Conservation (phyloP, 108 stramenopile genomes). For the Nitzschia sp. region DNA sequence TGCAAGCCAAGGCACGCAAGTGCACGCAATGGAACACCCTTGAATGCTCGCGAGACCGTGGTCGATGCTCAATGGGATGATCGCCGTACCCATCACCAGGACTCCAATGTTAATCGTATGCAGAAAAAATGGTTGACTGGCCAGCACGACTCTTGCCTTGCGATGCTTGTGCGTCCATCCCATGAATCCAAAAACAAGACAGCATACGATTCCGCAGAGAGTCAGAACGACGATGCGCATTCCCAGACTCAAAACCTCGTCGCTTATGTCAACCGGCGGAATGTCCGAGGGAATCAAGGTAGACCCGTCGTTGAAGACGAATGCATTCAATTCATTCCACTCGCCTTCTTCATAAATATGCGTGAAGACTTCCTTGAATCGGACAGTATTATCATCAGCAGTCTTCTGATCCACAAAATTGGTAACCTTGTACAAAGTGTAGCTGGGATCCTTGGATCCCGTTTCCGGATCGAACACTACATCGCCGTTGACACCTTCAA, state of each 20-base stretch:
- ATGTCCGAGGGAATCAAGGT: conserved; percentile 33
- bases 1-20: conserved; percentile 28
- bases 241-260: conserved; percentile 13
- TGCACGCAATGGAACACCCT: conserved; percentile 19
- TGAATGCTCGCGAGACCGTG: conserved; percentile 5
- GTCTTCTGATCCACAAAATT: conserved; percentile 30
- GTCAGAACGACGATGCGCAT: conserved; percentile 3
- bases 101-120: conserved; percentile 48
- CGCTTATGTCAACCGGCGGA: conserved; percentile 17
- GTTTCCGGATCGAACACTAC: conserved; percentile 46
- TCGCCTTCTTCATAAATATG: conserved; percentile 38
- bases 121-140: conserved; percentile 54
- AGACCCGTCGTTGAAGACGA: conserved; percentile 52
- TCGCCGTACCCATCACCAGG: conserved; percentile 46
- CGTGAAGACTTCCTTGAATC: conserved; percentile 24
- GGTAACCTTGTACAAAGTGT: conserved; percentile 36
- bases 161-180: conserved; percentile 35
- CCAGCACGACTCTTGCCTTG: conserved; percentile 28
- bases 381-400: conserved; percentile 4
- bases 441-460: conserved; percentile 44
- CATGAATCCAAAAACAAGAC: conserved; percentile 43
- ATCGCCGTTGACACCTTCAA: conserved; percentile 46
- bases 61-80: conserved; percentile 43
- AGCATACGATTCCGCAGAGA: conserved; percentile 24
- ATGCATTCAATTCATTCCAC: conserved; percentile 36